Conservation (phyloP, 2,329 filamentous ascomycete species). For the Raffaelea ambrosiae region DNA sequence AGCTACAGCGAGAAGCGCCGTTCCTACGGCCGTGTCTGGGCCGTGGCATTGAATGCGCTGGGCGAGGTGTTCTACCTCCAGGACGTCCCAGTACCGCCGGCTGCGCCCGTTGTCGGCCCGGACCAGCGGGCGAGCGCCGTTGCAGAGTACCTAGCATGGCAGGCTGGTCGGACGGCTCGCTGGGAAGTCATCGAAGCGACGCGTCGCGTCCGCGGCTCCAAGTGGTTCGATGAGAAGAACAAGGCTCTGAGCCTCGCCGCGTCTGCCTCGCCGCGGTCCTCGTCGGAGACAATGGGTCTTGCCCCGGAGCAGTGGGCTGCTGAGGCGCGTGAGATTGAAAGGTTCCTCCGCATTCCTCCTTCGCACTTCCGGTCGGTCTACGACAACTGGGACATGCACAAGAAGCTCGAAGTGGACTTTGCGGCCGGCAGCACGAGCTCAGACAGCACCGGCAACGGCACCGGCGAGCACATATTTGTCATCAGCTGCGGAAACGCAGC, state of each 20-base stretch:
- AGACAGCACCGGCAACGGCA: slow-evolving; percentile 40
- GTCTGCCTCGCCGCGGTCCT: slow-evolving; percentile 59
- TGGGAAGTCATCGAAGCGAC: slow-evolving; percentile 79
- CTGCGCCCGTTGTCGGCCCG: neutral
- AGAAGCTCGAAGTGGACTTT: slow-evolving; percentile 81
- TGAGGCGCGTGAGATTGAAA: slow-evolving; percentile 76
- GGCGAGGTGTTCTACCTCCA: slow-evolving; percentile 85
- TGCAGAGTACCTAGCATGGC: slow-evolving; percentile 56
- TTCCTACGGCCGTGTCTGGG: slow-evolving; percentile 68
- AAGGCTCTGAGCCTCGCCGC: slow-evolving; percentile 59
- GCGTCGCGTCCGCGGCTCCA: slow-evolving; percentile 59
- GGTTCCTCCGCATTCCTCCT: slow-evolving; percentile 63
- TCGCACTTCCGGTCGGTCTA: slow-evolving; percentile 71
- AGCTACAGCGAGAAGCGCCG: slow-evolving; percentile 66
- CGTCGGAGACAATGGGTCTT: slow-evolving; percentile 64
- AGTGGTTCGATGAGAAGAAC: slow-evolving; percentile 64
- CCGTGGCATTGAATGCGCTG: slow-evolving; percentile 85
- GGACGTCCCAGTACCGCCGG: slow-evolving; percentile 47
- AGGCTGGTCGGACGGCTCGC: slow-evolving; percentile 64
- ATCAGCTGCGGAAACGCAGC: slow-evolving; percentile 56
- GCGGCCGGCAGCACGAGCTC: slow-evolving; percentile 48
- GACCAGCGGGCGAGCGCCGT: neutral
- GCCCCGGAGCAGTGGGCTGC: slow-evolving; percentile 61
- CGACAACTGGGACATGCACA: slow-evolving; percentile 85
- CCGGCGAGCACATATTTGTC: slow-evolving; percentile 69